Base-by-base conservation (phyloP, 441 rosid genomes). In the Biscutella laevigata region DNA sequence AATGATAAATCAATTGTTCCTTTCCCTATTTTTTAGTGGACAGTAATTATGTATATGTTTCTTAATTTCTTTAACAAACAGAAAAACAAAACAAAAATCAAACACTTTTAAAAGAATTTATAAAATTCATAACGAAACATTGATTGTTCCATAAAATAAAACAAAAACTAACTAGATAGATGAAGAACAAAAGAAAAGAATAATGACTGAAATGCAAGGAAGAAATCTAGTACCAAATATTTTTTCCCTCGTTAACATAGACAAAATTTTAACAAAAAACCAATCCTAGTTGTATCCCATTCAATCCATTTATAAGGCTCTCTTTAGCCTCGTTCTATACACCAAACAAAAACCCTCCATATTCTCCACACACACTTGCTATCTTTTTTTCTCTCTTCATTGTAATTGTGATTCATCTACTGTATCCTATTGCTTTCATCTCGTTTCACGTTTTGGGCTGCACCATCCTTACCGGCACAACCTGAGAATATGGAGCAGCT, bases 291-390 rank as follows among this genome's bases (percentile, higher is more conserved):
- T 25, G 14, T 33, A 41, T 41, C 59, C 51, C 63, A 34, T 57
- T 43, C 13, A 17, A 53, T 46, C 17, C 8, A 38, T 30, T 56
- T 33, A 5, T 37, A 50, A 64, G 64, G 64, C 69, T 64, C 46
- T 64, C 64, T 57, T 64, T 26, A 57, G 47, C 56, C 64, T 57
- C 52, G 4, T 36, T 49, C 44, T 64, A 50, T 57, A 64, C 69
- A 64, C 49, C 59, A 57, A 41, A 49, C 43, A 57, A 41, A 57
- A 33, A 39, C 38, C 17, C 33, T 43, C 32, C 49, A 39, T 41
- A 37, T 54, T 38, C 14, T 48, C 50, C 12, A 15, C 22, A 20
- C 41, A 41, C 30, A 17, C 17, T n/a, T 22, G 5, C 47, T 45
- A 20, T 28, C 12, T 13, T 40, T 34, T 9, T 21, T 32, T 39